A percentile compares a stretch with the other conserved stretches of the same genome.
These are phyloP conservation scores for Mollisia scopiformis DNA, from an alignment of 2,329 filamentous ascomycete genomes.

Conservation along the genomic window DNA sequence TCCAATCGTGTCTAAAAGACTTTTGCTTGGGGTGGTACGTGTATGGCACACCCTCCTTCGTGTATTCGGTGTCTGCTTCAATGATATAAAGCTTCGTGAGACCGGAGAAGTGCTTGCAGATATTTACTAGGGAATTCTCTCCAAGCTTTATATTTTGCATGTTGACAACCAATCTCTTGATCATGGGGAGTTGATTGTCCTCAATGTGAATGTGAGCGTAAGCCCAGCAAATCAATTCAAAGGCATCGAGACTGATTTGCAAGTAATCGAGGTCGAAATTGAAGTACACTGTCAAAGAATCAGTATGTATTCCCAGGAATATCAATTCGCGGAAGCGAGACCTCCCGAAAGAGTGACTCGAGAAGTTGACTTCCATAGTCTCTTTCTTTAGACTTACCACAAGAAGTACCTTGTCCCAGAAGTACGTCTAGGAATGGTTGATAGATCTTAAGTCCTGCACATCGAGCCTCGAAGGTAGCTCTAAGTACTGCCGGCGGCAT, in stretches of 20 bases:
- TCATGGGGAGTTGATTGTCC: neutral
- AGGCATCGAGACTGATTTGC: neutral
- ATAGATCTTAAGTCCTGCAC: neutral
- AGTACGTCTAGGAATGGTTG: neutral
- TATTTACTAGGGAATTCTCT: neutral
- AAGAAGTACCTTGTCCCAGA: neutral
- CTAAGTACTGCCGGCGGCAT: neutral
- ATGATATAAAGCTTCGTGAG: neutral
- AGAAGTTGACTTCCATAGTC: too few species aligned
- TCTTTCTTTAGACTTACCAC: too few species aligned
- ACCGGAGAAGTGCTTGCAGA: neutral
- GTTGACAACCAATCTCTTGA: neutral
- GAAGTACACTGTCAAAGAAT: too few species aligned
- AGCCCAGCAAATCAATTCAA: neutral
- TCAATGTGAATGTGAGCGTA: neutral
- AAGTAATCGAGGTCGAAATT: constrained; percentile 1
- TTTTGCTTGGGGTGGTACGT: neutral
- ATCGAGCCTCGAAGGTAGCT: neutral
- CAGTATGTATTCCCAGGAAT: too few species aligned
- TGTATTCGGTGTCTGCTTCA: neutral
- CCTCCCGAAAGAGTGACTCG: too few species aligned
- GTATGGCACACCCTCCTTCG: neutral
- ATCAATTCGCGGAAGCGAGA: too few species aligned
- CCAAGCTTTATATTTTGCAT: neutral
- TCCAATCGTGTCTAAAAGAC: constrained; percentile 1